Conservation (phyloP, 495 filamentous ascomycete genomes). For the Lepidopterella palustris region DNA sequence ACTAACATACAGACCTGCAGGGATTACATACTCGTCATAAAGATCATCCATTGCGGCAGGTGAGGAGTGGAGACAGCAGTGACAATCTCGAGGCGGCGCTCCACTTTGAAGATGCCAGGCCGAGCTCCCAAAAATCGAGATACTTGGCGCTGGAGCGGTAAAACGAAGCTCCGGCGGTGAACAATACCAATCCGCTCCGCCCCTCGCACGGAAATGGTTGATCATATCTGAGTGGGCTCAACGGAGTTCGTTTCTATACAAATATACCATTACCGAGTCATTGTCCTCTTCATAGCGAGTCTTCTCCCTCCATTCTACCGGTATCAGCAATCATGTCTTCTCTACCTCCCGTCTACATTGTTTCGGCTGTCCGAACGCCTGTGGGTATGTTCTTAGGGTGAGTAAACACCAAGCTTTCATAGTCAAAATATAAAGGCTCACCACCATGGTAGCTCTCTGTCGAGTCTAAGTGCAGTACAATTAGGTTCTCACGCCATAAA, state of each 20-base stretch:
- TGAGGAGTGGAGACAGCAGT: background rate
- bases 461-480: constrained; percentile 76
- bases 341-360: constrained; percentile 87
- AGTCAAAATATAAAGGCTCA: constrained; percentile 15
- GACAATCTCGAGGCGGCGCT: background rate
- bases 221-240: background rate
- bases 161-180: background rate
- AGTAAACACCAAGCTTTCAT: constrained; percentile 28
- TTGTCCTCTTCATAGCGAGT: background rate
- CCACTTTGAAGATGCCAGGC: no score
- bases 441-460: constrained; percentile 58
- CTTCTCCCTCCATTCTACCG: background rate
- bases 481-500: constrained; percentile 90
- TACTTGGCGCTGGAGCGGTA: constrained; percentile 1
- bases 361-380: constrained; percentile 83
- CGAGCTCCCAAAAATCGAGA: constrained; percentile 20
- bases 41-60: constrained; percentile 37
- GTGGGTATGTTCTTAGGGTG: constrained; percentile 91
- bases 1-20: background rate
- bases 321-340: constrained; percentile 45
- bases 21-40: constrained; percentile 35
- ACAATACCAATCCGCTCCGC: background rate
- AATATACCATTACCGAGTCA: background rate
- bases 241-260: constrained; percentile 1
- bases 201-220: background rate